These are phyloP conservation scores for Leucosporidium scottii DNA, from an alignment of 768 basidiomycete genomes.

Conservation along the genomic window DNA sequence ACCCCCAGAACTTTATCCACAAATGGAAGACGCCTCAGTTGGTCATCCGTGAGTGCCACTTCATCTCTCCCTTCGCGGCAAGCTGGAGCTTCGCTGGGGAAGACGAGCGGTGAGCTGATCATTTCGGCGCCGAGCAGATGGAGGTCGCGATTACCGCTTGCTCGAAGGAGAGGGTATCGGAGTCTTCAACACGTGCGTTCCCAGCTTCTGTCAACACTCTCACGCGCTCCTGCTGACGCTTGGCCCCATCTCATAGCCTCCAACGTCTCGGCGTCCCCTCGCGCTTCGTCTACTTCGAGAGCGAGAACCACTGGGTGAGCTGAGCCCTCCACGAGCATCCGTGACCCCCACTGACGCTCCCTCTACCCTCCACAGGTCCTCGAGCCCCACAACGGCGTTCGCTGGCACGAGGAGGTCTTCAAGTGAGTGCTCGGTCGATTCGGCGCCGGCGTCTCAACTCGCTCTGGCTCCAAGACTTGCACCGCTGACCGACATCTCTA, in stretches of 20 bases:
- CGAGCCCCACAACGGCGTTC: conserved; percentile 49
- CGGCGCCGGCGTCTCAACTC: no score
- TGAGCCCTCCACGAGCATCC: conserved; percentile 65
- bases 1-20: conserved; percentile 26
- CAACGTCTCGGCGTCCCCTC: conserved; percentile 34
- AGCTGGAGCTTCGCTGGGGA: no score
- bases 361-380: conserved; percentile 47
- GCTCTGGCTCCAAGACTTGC: no score
- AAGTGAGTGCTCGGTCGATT: conserved; percentile 36
- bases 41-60: conserved; percentile 32
- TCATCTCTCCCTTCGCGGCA: no score
- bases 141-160: conserved; percentile 34
- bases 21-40: conserved; percentile 38
- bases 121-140: conserved; percentile 14
- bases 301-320: conserved; percentile 90
- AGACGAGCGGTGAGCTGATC: no score
- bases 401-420: conserved; percentile 90
- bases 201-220: no score
- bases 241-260: conserved; percentile 7
- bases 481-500: no score
- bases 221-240: neutral
- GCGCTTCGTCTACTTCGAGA: conserved; percentile 63
- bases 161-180: conserved; percentile 25
- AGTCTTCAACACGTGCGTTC: conserved; percentile 34
- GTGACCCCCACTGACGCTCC: neutral